These are phyloP conservation scores for Fusarium subtropicale DNA, from an alignment of 2,329 filamentous ascomycete genomes.

Conservation along the genomic window DNA sequence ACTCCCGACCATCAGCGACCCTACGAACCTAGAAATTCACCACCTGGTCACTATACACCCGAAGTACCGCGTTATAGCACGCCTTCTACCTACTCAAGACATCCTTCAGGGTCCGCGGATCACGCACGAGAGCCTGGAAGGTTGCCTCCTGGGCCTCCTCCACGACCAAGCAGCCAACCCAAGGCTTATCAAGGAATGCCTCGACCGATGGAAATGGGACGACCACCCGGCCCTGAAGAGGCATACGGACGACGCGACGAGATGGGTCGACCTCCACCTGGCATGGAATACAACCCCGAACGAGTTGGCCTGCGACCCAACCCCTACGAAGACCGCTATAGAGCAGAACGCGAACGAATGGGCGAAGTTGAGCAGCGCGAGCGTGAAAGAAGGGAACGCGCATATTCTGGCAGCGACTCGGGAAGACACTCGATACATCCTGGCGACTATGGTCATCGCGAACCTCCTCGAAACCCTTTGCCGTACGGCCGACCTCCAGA, in stretches of 20 bases:
- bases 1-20: slow-evolving; percentile 76
- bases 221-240: slow-evolving; percentile 55
- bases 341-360: slow-evolving; percentile 61
- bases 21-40: slow-evolving; percentile 64
- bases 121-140: slow-evolving; percentile 55
- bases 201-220: slow-evolving; percentile 60
- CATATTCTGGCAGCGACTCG: slow-evolving; percentile 62
- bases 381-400: slow-evolving; percentile 58
- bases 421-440: slow-evolving; percentile 56
- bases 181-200: slow-evolving; percentile 61
- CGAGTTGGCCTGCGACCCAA: slow-evolving; percentile 58
- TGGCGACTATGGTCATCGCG: slow-evolving; percentile 56
- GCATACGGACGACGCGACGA: slow-evolving; percentile 65
- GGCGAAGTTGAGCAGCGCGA: slow-evolving; percentile 59
- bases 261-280: slow-evolving; percentile 50
- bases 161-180: slow-evolving; percentile 64
- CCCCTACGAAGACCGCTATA: slow-evolving; percentile 66
- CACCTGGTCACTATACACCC: slow-evolving; percentile 65
- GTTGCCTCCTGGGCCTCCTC: slow-evolving; percentile 56
- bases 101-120: slow-evolving; percentile 62
- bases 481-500: slow-evolving; percentile 60
- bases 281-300: slow-evolving; percentile 66
- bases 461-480: slow-evolving; percentile 59
- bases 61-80: slow-evolving; percentile 70
- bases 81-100: slow-evolving; percentile 66